These are phyloP conservation scores for Bruguiera hainesii DNA, from an alignment of 441 rosid species.

Conservation along the genomic window DNA sequence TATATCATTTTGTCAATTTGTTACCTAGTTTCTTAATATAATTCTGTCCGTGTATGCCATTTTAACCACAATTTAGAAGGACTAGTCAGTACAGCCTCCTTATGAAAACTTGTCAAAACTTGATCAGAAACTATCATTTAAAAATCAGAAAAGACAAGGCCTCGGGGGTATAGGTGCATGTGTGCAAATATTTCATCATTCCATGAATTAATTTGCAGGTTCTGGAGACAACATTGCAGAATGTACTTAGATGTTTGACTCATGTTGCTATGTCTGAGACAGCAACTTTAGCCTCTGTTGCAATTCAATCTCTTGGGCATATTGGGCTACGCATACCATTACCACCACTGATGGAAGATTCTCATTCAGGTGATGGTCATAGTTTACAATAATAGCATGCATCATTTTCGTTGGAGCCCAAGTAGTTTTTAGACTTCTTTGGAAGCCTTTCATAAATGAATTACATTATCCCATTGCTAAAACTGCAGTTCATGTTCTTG, in stretches of 20 bases:
- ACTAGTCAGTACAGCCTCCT: neutral
- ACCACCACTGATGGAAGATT: slow-evolving; percentile 52
- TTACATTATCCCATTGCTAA: slow-evolving; percentile 22
- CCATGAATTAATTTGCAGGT: slow-evolving; percentile 40
- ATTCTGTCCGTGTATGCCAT: neutral
- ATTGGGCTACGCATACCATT: slow-evolving; percentile 71
- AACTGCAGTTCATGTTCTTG: slow-evolving; percentile 63
- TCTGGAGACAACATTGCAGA: slow-evolving; percentile 55
- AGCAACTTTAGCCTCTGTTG: slow-evolving; percentile 75
- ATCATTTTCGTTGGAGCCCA: neutral
- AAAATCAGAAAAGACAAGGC: neutral
- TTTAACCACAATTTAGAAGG: neutral
- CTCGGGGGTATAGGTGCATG: neutral
- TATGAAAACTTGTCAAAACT: neutral
- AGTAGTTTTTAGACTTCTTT: neutral
- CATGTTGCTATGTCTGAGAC: slow-evolving; percentile 66
- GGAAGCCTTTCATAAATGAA: neutral
- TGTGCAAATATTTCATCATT: neutral
- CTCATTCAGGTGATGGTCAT: slow-evolving; percentile 61
- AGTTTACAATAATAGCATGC: slow-evolving; percentile 2
- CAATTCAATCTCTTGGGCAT: slow-evolving; percentile 98
- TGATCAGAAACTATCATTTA: neutral
- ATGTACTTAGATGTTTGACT: slow-evolving; percentile 63
- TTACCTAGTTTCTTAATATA: neutral
- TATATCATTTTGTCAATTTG: neutral